These are phyloP conservation scores for Leptomonas pyrrhocoris DNA, from an alignment of 208 protist genomes.

Conservation along the genomic window DNA sequence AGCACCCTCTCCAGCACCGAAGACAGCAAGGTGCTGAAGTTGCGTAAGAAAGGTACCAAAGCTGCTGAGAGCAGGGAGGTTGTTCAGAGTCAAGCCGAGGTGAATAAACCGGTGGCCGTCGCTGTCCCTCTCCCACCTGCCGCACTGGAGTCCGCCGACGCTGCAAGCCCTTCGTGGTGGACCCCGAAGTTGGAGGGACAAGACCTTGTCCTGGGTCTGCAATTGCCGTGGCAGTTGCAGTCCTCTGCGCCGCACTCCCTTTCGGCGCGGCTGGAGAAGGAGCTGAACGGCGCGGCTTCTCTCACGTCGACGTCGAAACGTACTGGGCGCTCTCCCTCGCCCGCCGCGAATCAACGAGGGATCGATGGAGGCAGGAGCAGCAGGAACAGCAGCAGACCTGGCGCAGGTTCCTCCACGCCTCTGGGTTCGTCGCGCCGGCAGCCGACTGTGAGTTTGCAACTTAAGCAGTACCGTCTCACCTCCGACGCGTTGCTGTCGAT, in stretches of 20 bases:
- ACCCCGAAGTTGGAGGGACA: constrained; percentile 23
- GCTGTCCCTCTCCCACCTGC: not conserved
- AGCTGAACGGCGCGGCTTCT: not conserved
- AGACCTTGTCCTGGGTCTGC: constrained; percentile 25
- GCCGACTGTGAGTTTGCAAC: constrained; percentile 26
- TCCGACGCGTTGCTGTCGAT: constrained; percentile 3
- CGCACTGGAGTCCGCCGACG: not conserved
- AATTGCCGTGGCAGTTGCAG: constrained; percentile 28
- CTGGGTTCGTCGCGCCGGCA: not conserved
- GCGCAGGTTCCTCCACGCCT: not conserved
- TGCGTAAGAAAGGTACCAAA: not conserved
- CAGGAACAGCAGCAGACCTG: not conserved
- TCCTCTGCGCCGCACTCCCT: constrained; percentile 7
- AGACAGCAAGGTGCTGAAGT: not conserved
- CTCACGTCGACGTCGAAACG: not conserved
- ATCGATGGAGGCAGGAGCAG: not conserved
- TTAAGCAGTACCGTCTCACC: constrained; percentile 17
- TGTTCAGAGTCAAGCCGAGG: not conserved
- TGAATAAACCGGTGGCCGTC: not conserved
- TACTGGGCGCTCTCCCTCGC: not conserved
- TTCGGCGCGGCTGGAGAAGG: not conserved
- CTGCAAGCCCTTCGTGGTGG: constrained; percentile 23
- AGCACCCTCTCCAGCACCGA: constrained; percentile 1
- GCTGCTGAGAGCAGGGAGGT: not conserved
- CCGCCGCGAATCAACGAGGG: not conserved